Evolutionary conservation across 1,139 yeast species (phyloP), one percentile per base, ranked within the genome.

Genomic region (Pichia sp.): DNA sequence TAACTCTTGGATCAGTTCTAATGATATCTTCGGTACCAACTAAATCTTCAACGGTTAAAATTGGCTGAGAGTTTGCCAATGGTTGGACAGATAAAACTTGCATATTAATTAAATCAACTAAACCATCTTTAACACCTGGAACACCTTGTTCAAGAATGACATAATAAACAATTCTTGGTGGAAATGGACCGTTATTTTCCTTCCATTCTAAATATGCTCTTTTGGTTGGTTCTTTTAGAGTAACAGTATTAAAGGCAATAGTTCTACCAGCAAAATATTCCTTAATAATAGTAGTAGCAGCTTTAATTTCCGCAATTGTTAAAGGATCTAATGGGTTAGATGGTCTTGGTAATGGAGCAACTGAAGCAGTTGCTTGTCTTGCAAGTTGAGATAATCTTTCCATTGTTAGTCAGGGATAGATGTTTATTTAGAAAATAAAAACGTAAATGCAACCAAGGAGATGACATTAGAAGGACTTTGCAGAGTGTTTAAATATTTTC

Each of bases 301-400:
- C 72, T 58, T 71, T 67, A 60, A 74, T 75, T 70, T 85, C 93
- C 51, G 67, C 75, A 27, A 81, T 75, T 44, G 84, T 70, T 57
- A 85, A 76, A 14, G 89, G 91, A 69, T 85, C 93, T 63, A 85
- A 73, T 31, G 91, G 90, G 67, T 84, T 93, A 11, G 69, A 68
- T 53, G 85, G 83, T 22, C 73, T 67, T 49, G 80, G 69, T 46
- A 83, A 83, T 19, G 83, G 73, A 44, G 76, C 70, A 45, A 72
- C 70, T 43, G 83, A 73, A 36, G 85, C 79, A 30, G 83, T 78
- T 43, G 87, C 72, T 65, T 84, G 89, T 45, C 74, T 67, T 45
- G 87, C 83, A 56, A 83, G 75, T 71, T 83, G 87, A 62, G 75
- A 75, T 63, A 83, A 74, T 72, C 88, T 80, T 69, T 83, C 86